These are phyloP conservation scores for Anacardium occidentale DNA, from an alignment of 345 rosid genomes.

Conservation along the genomic window DNA sequence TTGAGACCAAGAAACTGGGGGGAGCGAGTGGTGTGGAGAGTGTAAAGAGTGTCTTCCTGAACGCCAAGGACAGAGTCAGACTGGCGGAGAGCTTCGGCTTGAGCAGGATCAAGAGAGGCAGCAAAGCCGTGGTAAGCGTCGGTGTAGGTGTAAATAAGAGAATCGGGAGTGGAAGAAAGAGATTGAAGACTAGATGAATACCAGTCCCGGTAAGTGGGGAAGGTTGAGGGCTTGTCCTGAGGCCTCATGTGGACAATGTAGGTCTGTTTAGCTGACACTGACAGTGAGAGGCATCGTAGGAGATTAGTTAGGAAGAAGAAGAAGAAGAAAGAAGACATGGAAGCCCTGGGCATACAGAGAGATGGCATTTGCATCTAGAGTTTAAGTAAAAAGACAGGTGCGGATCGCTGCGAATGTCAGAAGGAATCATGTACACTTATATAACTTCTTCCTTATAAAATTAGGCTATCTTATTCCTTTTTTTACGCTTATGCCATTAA, in stretches of 20 bases:
- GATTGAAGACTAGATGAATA: slow-evolving; percentile 59
- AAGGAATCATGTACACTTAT: no score
- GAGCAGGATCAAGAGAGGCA: slow-evolving; percentile 51
- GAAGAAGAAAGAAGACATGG: slow-evolving; percentile 16
- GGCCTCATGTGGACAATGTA: slow-evolving; percentile 79
- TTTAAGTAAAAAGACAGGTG: no score
- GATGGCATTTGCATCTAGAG: no score
- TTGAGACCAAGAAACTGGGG: slow-evolving; percentile 79
- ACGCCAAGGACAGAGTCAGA: slow-evolving; percentile 60
- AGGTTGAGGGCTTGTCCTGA: slow-evolving; percentile 52
- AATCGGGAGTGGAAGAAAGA: slow-evolving; percentile 34
- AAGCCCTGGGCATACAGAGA: neutral
- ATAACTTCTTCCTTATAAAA: no score
- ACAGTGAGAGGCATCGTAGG: neutral
- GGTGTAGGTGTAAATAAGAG: slow-evolving; percentile 67
- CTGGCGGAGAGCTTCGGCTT: slow-evolving; percentile 50
- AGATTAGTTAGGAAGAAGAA: slow-evolving; percentile 24
- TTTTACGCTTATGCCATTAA: no score
- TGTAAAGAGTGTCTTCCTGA: slow-evolving; percentile 64
- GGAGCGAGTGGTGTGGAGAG: slow-evolving; percentile 79
- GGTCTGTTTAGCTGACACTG: slow-evolving; percentile 36
- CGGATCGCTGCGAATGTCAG: no score
- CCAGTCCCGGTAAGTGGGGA: slow-evolving; percentile 68
- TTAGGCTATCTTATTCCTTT: no score
- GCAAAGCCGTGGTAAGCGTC: slow-evolving; percentile 71